Evolutionary conservation across 768 basidiomycete species (phyloP), one percentile per base, ranked within the genome.

Genomic region (Rhodosporidiobolus odoratus): DNA sequence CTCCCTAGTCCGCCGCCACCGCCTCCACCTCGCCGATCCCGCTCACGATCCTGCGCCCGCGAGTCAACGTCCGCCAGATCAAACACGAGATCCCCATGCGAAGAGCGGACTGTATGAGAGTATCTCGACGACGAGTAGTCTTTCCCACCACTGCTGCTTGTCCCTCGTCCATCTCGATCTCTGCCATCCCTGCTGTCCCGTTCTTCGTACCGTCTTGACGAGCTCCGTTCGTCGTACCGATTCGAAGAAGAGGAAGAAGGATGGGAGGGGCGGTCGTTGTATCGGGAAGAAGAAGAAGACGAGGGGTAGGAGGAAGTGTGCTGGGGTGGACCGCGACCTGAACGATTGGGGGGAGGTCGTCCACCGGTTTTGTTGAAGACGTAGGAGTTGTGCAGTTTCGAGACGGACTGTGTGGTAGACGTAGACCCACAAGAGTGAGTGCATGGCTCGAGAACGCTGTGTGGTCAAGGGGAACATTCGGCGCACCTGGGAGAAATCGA

Each of bases 371-470:
- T 58, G 27, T 76, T 59, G 67, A 62, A 76, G 8, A 78, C 89
- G 91, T 91, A 94, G 19, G 81, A 78, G 16, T 81, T 86, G 78
- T 95, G 94, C 58, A 91, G 80, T 58, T 89, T 88, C 5, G 93
- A 89, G 59, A 99, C 95, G 21, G 94, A 96, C 83, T 98, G 93
- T 13, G 92, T 94, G 25, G 13, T 27, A 32, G n/a, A 17, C 5
- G 40, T 19, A 50, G 41, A 25, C 21, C 16, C 2, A 2, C 34
- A 27, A 35, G 21, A 37, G 15, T 17, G n/a, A 30, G 21, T 2
- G 23, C 27, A 50, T 21, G 40, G 2, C 41, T 10, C 25, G 30
- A 34, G 62, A 38, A 56, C n/a, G 75, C 52, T n/a, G 48, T n/a
- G 54, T 58, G 12, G 16, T 4, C 45, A 65, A 27, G 61, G n/a